These are phyloP conservation scores for Rhododendron kiyosumense DNA, from an alignment of 148 eudicot genomes.

Conservation along the genomic window DNA sequence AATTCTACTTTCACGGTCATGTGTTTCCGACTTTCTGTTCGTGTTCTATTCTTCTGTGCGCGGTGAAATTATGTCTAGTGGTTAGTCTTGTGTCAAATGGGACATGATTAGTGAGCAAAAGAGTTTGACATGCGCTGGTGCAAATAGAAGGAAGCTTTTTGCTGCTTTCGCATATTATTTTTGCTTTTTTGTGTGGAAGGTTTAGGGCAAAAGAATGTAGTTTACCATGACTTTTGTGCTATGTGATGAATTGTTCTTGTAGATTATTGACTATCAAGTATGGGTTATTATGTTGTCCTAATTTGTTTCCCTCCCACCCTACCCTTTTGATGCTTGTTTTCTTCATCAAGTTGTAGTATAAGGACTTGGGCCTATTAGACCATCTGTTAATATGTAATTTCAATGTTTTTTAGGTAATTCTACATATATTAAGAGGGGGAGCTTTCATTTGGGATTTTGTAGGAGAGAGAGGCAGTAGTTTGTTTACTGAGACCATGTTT, in stretches of 20 bases:
- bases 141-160: neutral
- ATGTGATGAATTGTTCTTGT: neutral
- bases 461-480: neutral
- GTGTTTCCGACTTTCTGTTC: neutral
- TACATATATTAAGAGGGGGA: neutral
- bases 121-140: neutral
- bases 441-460: neutral
- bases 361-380: neutral
- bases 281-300: neutral
- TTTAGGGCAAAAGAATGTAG: neutral
- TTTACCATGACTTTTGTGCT: neutral
- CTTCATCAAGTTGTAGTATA: neutral
- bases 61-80: neutral
- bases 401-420: neutral
- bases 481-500: neutral
- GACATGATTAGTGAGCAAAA: neutral
- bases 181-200: neutral
- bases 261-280: neutral
- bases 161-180: neutral
- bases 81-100: neutral
- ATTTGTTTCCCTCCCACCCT: neutral
- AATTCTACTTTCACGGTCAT: neutral
- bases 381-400: neutral
- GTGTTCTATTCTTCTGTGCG: neutral
- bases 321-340: neutral